Evolutionary conservation across 75 land plant species (phyloP).

Genomic region (Chamaecyparis obtusa): DNA sequence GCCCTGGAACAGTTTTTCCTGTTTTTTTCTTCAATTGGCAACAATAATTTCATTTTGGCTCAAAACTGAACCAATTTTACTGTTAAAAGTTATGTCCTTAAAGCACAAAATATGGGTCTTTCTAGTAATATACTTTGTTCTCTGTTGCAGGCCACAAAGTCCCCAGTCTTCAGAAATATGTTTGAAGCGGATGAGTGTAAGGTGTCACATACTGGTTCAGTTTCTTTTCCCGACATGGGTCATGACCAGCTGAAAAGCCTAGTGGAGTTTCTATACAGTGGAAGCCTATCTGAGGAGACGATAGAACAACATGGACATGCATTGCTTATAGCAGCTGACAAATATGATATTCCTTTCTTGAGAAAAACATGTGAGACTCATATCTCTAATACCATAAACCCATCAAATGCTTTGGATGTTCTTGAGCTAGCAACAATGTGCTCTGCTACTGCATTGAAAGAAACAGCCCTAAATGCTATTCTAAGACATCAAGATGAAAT

Average conservation of each 20-base stretch:
- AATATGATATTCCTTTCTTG: conserved; percentile 74
- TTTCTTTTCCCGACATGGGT: conserved; percentile 63
- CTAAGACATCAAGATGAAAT: conserved; percentile 61
- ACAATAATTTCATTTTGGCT: not conserved
- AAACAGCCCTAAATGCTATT: conserved; percentile 54
- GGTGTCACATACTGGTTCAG: conserved; percentile 38
- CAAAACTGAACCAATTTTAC: not conserved
- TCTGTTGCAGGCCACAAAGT: conserved; percentile 60
- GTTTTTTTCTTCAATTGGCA: no score
- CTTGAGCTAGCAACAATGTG: conserved; percentile 71
- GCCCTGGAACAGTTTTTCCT: not conserved
- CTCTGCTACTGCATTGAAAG: conserved; percentile 48
- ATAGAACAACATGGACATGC: conserved; percentile 48
- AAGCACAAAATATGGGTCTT: not conserved
- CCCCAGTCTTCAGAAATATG: conserved; percentile 66
- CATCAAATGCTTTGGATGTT: conserved; percentile 59
- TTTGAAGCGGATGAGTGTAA: conserved; percentile 69
- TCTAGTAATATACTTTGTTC: not conserved
- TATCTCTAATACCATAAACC: conserved; percentile 40
- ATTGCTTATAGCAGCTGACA: conserved; percentile 69
- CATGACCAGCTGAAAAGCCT: conserved; percentile 63
- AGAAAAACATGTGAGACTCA: conserved; percentile 52
- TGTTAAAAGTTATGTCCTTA: not conserved
- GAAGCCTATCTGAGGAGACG: conserved; percentile 42
- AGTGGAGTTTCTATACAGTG: conserved; percentile 73